Conservation (phyloP, 2,329 filamentous ascomycete species). For the Monosporascus sp. region DNA sequence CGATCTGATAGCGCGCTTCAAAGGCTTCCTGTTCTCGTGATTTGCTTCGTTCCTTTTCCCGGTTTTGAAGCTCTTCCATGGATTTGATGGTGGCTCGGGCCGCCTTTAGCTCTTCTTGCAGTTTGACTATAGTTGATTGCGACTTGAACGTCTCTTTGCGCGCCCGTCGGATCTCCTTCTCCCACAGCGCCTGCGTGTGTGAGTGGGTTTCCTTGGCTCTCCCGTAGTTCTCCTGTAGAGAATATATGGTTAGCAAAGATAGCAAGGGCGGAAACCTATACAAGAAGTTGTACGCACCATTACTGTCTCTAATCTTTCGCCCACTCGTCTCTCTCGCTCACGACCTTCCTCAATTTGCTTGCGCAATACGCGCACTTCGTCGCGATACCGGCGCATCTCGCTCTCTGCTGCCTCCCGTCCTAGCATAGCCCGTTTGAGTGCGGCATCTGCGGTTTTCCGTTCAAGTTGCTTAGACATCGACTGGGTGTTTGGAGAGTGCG, state of each 20-base stretch:
- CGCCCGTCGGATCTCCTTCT: constrained; percentile 65
- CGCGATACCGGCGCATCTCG: constrained; percentile 58
- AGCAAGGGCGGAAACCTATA: not conserved
- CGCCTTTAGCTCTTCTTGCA: constrained; percentile 69
- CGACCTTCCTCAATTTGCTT: constrained; percentile 59
- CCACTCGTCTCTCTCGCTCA: constrained; percentile 60
- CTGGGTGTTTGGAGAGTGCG: constrained; percentile 4
- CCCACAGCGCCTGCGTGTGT: constrained; percentile 62
- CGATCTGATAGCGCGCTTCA: constrained; percentile 58
- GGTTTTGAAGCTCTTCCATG: constrained; percentile 53
- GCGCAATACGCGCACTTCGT: constrained; percentile 52
- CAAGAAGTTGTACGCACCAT: constrained; percentile 49
- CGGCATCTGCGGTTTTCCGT: constrained; percentile 59
- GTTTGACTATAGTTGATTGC: constrained; percentile 62
- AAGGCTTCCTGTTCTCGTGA: constrained; percentile 66
- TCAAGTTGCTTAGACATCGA: constrained; percentile 52
- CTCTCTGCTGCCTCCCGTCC: constrained; percentile 66
- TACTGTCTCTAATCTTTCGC: constrained; percentile 61
- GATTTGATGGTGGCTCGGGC: constrained; percentile 49
- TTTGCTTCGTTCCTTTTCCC: constrained; percentile 57
- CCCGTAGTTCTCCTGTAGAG: constrained; percentile 59
- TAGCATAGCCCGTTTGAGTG: constrained; percentile 59
- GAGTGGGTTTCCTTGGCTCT: constrained; percentile 64
- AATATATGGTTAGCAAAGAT: constrained; percentile 4
- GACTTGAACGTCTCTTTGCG: constrained; percentile 71